These are phyloP conservation scores for Platanus orientalis DNA, from an alignment of 164 flowering plant genomes.

Conservation along the genomic window DNA sequence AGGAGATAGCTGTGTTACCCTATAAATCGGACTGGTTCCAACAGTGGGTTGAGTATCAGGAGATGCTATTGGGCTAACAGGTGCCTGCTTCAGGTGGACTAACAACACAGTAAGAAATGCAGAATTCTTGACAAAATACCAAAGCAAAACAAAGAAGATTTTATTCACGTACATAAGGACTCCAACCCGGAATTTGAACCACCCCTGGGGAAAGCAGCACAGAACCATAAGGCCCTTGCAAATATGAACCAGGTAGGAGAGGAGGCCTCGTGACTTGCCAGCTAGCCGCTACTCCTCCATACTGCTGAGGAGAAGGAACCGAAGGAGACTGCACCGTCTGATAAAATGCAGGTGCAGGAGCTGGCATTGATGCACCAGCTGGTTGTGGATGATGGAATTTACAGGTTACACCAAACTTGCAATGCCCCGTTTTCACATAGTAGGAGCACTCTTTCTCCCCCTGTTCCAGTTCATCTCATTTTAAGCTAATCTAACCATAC, in stretches of 20 bases:
- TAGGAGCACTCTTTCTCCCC: slow-evolving; percentile 93
- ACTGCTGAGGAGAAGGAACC: slow-evolving; percentile 58
- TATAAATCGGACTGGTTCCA: slow-evolving; percentile 52
- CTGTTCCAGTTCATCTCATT: slow-evolving; percentile 29
- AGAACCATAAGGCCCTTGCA: slow-evolving; percentile 75
- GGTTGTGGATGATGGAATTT: slow-evolving; percentile 94
- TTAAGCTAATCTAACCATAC: background rate
- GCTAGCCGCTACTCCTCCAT: slow-evolving; percentile 46
- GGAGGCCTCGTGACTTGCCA: slow-evolving; percentile 74
- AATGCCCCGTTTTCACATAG: slow-evolving; percentile 83
- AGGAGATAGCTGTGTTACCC: slow-evolving; percentile 58
- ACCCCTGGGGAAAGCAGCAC: slow-evolving; percentile 60
- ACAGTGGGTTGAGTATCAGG: slow-evolving; percentile 46
- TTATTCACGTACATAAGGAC: slow-evolving; percentile 52
- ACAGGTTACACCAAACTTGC: slow-evolving; percentile 90
- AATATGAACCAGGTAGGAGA: slow-evolving; percentile 58
- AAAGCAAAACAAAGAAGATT: background rate
- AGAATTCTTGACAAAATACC: background rate
- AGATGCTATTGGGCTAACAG: slow-evolving; percentile 52
- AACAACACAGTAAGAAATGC: background rate
- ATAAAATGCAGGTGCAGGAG: slow-evolving; percentile 47
- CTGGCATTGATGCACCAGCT: slow-evolving; percentile 38
- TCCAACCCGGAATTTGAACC: slow-evolving; percentile 76
- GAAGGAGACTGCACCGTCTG: slow-evolving; percentile 57
- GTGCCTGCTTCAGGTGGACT: slow-evolving; percentile 41